Conservation (phyloP, 2,329 filamentous ascomycete genomes). For the Hypoxylon sp. region DNA sequence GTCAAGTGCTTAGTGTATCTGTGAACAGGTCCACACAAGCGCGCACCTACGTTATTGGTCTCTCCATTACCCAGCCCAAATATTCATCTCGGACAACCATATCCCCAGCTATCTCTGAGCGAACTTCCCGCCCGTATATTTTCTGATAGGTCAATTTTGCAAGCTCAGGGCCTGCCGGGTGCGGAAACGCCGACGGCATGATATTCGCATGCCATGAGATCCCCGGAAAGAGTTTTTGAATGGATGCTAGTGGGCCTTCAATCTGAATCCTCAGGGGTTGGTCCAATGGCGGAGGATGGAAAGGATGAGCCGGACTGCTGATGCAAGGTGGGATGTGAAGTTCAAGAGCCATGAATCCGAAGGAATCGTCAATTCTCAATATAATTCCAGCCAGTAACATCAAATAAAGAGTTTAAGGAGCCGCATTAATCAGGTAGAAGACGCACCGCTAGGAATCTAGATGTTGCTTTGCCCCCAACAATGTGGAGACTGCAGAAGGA, state of each 20-base stretch:
- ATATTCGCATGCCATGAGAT: constrained; percentile 34
- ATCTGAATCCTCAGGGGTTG: constrained; percentile 41
- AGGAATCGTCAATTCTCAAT: background rate
- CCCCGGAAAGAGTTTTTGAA: constrained; percentile 40
- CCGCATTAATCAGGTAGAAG: too few relatives aligned
- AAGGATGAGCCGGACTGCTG: constrained; percentile 24
- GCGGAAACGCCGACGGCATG: constrained; percentile 8
- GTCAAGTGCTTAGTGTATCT: too few relatives aligned
- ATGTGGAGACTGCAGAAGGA: too few relatives aligned
- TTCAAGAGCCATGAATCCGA: constrained; percentile 12
- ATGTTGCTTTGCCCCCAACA: too few relatives aligned
- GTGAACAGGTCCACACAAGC: background rate
- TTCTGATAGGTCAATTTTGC: constrained; percentile 33
- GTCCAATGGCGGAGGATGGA: constrained; percentile 30
- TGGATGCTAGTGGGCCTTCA: constrained; percentile 37
- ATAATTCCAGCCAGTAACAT: background rate
- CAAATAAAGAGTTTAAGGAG: background rate
- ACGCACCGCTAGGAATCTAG: too few relatives aligned
- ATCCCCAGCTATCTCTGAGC: constrained; percentile 15
- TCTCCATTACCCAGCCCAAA: constrained; percentile 26
- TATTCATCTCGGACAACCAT: constrained; percentile 32
- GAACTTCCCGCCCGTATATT: constrained; percentile 28
- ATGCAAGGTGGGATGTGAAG: constrained; percentile 42
- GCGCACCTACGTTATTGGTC: background rate
- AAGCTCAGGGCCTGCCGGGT: constrained; percentile 32